Evolutionary conservation across 129 eudicot species (phyloP), one percentile per base, ranked within the genome.

Genomic region (Escallonia herrerae): DNA sequence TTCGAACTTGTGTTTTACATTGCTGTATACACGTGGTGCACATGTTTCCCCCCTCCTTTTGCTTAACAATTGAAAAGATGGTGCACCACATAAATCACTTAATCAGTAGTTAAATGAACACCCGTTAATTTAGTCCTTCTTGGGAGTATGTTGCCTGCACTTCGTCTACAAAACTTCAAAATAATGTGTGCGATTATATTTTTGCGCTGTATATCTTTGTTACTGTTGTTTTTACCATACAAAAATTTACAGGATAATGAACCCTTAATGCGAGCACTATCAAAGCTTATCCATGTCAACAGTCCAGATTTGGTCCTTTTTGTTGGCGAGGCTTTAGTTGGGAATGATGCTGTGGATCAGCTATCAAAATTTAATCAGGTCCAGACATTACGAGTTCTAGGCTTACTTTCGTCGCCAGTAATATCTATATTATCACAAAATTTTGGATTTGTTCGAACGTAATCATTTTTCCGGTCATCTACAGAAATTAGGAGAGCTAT

Each of bases 281-380:
- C 97, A 42, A 94, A 94, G 90, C 97, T 94, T 43, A 80, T 94
- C 46, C 78, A 89, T 43, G 88, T 94, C 45, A 94, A 94, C 77
- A 89, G 75, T 82, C 99, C 97, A 69, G 99, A 89, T 73, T 86
- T 89, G 59, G 83, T 89, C 45, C 81, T 94, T 53, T 94, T 94
- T 82, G 99, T 94, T 48, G 99, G 99, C 6, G 99, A 94, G 77
- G 95, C 97, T 59, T 89, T 94, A 44, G 99, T 94, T 38, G 97
- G 97, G 11, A 94, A 94, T 75, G 97, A 94, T 70, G 99, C 90
- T n/a, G 99, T 89, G 51, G 99, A 94, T 80, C 99, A 94, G 56
- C 75, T 94, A 49, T 83, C 95, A 15, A 94, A 94, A 81, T 94
- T 94, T 64, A 94, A 94, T 67, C 97, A 93, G 95, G 97, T 91